Percentiles rank a stretch among this genome's conserved stretches.
Evolutionary conservation across 495 filamentous ascomycete genomes (phyloP).

Genomic region (Rhypophila decipiens): DNA sequence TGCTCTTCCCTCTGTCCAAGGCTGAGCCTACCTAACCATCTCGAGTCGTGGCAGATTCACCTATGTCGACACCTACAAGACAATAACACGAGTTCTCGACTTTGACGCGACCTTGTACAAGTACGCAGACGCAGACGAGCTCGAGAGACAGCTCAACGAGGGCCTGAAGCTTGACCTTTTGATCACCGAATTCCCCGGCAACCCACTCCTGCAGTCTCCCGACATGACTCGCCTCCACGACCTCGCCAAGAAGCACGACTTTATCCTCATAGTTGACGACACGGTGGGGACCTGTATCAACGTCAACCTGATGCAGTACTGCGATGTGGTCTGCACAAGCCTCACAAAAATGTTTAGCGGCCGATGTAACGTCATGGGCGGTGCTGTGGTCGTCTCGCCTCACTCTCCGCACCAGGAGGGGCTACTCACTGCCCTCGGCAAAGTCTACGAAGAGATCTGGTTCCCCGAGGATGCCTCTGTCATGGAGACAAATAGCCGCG

Average conservation of each 20-base stretch:
- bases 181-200: slow-evolving; percentile 25
- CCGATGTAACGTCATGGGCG: slow-evolving; percentile 23
- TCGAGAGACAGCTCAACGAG: not conserved
- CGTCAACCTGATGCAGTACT: slow-evolving; percentile 7
- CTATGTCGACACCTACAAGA: slow-evolving; percentile 25
- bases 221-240: slow-evolving; percentile 2
- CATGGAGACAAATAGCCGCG: slow-evolving; percentile 19
- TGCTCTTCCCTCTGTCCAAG: not conserved
- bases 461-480: slow-evolving; percentile 12
- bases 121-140: slow-evolving; percentile 1
- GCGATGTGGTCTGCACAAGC: slow-evolving; percentile 20
- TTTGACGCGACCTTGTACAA: not conserved
- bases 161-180: slow-evolving; percentile 2
- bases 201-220: slow-evolving; percentile 20
- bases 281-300: slow-evolving; percentile 16
- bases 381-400: slow-evolving; percentile 6
- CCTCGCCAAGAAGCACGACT: not conserved
- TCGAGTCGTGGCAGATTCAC: slow-evolving; percentile 14
- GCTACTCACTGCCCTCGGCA: not conserved
- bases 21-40: not conserved
- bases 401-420: not conserved
- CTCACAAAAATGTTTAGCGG: slow-evolving; percentile 26
- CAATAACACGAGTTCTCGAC: slow-evolving; percentile 6
- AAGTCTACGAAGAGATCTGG: slow-evolving; percentile 4
- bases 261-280: slow-evolving; percentile 21